Evolutionary conservation across 768 basidiomycete species (phyloP).

Genomic region (Lactarius indigo): DNA sequence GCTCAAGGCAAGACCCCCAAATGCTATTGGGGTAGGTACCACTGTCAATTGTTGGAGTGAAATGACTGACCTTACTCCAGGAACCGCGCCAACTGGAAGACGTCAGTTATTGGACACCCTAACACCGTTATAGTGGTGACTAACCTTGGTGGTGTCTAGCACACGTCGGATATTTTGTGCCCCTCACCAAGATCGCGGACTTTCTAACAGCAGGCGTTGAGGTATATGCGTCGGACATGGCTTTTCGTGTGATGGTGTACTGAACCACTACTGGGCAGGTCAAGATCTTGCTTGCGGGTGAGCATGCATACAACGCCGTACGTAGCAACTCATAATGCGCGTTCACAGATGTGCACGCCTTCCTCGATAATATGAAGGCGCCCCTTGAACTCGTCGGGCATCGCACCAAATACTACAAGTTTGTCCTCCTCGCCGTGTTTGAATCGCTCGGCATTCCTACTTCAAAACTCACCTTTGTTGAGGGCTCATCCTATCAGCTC

Average conservation of each 20-base stretch:
- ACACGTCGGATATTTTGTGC: conserved; percentile 96
- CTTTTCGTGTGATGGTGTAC: conserved; percentile 25
- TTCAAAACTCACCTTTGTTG: conserved; percentile 75
- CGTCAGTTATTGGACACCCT: conserved; percentile 52
- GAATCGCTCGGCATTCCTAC: conserved; percentile 87
- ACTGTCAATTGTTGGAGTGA: conserved; percentile 1
- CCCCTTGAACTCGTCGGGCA: conserved; percentile 87
- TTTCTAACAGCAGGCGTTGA: conserved; percentile 92
- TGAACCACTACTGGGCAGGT: conserved; percentile 41
- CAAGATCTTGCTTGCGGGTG: conserved; percentile 78
- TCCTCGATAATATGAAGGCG: conserved; percentile 96
- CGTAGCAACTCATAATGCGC: conserved; percentile 4
- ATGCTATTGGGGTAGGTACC: conserved; percentile 84
- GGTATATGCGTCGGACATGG: conserved; percentile 39
- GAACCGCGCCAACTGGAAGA: conserved; percentile 89
- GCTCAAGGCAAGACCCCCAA: conserved; percentile 72
- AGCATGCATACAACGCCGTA: conserved; percentile 17
- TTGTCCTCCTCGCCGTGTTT: conserved; percentile 79
- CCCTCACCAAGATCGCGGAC: conserved; percentile 93
- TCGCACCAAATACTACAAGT: conserved; percentile 88
- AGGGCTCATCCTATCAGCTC: conserved; percentile 92
- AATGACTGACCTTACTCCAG: conserved; percentile 38
- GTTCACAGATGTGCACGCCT: conserved; percentile 82
- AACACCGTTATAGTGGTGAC: neutral
- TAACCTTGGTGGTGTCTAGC: conserved; percentile 44